Base-by-base conservation (phyloP, 2,329 filamentous ascomycete species). In the Xylariaceae sp. region DNA sequence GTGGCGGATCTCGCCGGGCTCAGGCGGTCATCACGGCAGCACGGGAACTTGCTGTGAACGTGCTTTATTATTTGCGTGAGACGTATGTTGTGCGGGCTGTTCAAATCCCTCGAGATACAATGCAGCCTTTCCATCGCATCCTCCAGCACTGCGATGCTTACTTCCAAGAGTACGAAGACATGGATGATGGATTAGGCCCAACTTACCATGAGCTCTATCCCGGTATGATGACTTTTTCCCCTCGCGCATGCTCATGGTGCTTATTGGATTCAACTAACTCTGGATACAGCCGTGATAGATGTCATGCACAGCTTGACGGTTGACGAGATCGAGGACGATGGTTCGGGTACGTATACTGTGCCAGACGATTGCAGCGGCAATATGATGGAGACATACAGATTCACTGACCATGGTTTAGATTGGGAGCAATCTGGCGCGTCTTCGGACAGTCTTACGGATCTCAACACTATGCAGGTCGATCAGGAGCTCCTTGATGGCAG, bases 281-380 rank as follows among this genome's bases (percentile, higher is more conserved):
- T 11, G 11, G 56, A 18, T 34, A 30, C 54, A 79, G 77, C 55
- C 45, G 74, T 83, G 3, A 61, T 80, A 10, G 76, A 78, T 11
- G 68, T 74, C n/a, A 77, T 89, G 66, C 76, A 76, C 44, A 75
- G 74, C 52, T 72, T 88, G n/a, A 75, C 82, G 49, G 77, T 84
- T 13, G 82, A 85, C 53, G 80, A 84, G 60, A 68, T 82, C 57
- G 82, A 85, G 61, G 82, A 85, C 55, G 82, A 85, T 56, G 81
- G 74, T 65, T 84, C 82, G 65, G 82, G 82, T 83, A 81, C 74
- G 81, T 80, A 70, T 63, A 75, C 72, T 65, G 73, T 74, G 66
- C 74, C 34, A 2, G 6, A 71, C 64, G 71, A 70, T 50, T 75
- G 72, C 60, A 67, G 71, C 49, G 52, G 70, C 69, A 54, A 41